These are phyloP conservation scores for Venturia carpophila DNA, from an alignment of 2,329 filamentous ascomycete genomes.

Conservation along the genomic window DNA sequence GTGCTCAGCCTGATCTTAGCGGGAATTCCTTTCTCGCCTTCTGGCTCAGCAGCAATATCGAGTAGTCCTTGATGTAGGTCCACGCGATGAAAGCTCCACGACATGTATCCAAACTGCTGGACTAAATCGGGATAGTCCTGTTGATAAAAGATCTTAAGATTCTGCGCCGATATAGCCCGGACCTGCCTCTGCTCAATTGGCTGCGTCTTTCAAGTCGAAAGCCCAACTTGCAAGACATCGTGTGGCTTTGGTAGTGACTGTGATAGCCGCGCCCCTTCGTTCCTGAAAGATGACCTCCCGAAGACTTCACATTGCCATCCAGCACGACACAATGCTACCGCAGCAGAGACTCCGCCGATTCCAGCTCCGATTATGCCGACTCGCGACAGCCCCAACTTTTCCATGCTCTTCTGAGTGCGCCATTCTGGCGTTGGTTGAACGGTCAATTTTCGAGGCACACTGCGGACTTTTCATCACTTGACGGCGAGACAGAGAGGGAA, in stretches of 20 bases:
- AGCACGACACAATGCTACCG: slow-evolving; percentile 25
- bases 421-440: not conserved
- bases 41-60: not conserved
- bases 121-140: not conserved
- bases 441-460: not conserved
- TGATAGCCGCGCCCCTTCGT: slow-evolving; percentile 33
- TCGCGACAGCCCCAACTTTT: not conserved
- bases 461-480: not conserved
- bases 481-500: not conserved
- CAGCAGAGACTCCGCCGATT: slow-evolving; percentile 23
- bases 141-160: not conserved
- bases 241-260: slow-evolving; percentile 34
- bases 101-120: not conserved
- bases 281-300: slow-evolving; percentile 20
- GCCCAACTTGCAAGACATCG: slow-evolving; percentile 30
- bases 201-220: slow-evolving; percentile 23
- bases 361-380: slow-evolving; percentile 1
- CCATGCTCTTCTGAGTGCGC: not conserved
- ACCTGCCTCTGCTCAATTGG: slow-evolving; percentile 13
- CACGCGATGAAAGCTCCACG: not conserved
- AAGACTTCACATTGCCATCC: slow-evolving; percentile 25
- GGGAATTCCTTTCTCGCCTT: not conserved
- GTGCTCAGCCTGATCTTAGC: slow-evolving; percentile 1
- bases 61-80: not conserved
- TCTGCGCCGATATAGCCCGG: not conserved